These are phyloP conservation scores for Capronia coronata DNA, from an alignment of 2,329 filamentous ascomycete genomes.

Conservation along the genomic window DNA sequence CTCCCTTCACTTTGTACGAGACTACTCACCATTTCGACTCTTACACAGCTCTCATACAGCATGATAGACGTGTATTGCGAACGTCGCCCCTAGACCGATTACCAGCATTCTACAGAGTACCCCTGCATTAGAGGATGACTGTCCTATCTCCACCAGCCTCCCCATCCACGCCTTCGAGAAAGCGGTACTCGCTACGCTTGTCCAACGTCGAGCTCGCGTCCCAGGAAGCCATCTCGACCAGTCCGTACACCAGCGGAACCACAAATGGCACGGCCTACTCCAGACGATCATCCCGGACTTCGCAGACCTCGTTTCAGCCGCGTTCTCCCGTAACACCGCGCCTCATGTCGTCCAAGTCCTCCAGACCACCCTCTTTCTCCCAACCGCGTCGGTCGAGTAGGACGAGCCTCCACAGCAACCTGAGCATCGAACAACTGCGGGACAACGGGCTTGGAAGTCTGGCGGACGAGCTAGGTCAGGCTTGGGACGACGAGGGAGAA, in stretches of 20 bases:
- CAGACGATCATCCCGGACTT: conserved; percentile 27
- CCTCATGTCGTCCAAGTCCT: conserved; percentile 34
- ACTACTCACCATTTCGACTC: too few relatives aligned
- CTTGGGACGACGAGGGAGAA: conserved; percentile 50
- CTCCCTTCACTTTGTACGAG: too few relatives aligned
- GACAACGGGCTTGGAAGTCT: conserved; percentile 52
- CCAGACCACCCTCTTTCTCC: conserved; percentile 26
- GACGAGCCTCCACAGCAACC: conserved; percentile 34
- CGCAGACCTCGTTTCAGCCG: conserved; percentile 25
- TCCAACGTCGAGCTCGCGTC: conserved; percentile 15
- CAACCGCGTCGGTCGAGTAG: conserved; percentile 18
- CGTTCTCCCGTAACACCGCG: conserved; percentile 37
- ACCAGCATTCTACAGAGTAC: neutral
- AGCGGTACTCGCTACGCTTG: conserved; percentile 24
- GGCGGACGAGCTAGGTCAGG: conserved; percentile 57
- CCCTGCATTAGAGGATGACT: conserved; percentile 18
- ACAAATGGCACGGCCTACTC: conserved; percentile 25
- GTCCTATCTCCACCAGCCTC: conserved; percentile 22
- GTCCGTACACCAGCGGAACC: conserved; percentile 23
- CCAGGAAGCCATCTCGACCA: conserved; percentile 16
- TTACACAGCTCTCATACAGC: neutral
- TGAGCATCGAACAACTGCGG: conserved; percentile 23
- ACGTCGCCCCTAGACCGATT: neutral
- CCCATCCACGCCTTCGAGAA: conserved; percentile 23
- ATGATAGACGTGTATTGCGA: neutral